These are phyloP conservation scores for Cymbopogon flexuosus DNA, from an alignment of 202 grass and related monocot genomes.

Conservation along the genomic window DNA sequence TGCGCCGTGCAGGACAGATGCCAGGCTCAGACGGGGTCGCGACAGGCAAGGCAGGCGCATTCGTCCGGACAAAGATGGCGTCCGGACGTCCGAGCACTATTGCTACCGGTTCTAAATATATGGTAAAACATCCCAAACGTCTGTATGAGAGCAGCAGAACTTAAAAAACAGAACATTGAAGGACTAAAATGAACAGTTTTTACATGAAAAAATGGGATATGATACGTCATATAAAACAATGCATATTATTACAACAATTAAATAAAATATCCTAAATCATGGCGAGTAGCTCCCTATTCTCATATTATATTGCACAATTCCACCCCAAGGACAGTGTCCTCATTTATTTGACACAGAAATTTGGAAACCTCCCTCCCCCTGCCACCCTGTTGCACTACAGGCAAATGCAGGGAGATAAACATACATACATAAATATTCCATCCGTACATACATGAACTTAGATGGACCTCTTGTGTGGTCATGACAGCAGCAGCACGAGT, in stretches of 20 bases:
- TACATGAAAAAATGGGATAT: background rate
- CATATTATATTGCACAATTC: slow-evolving; percentile 23
- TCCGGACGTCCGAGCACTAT: no score
- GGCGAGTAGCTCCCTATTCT: background rate
- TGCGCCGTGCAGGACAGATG: no score
- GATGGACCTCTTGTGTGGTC: background rate
- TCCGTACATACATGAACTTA: slow-evolving; percentile 21
- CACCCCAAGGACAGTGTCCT: slow-evolving; percentile 11
- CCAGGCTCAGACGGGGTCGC: no score
- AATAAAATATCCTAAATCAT: slow-evolving; percentile 24
- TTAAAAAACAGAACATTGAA: background rate
- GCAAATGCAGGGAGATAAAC: slow-evolving; percentile 20
- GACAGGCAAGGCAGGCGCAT: no score
- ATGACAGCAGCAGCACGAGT: background rate
- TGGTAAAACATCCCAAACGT: background rate
- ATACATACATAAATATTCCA: slow-evolving; percentile 24
- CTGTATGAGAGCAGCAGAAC: background rate
- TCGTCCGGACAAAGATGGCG: no score
- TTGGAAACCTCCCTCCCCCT: slow-evolving; percentile 4
- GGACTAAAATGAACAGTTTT: background rate
- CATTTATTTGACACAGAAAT: slow-evolving; percentile 41
- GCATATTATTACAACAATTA: slow-evolving; percentile 37
- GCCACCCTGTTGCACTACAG: slow-evolving; percentile 9
- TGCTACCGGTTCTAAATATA: background rate
- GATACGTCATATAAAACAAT: background rate